These are phyloP conservation scores for Pseudocercospora pini-densiflorae DNA, from an alignment of 2,329 filamentous ascomycete genomes.

Conservation along the genomic window DNA sequence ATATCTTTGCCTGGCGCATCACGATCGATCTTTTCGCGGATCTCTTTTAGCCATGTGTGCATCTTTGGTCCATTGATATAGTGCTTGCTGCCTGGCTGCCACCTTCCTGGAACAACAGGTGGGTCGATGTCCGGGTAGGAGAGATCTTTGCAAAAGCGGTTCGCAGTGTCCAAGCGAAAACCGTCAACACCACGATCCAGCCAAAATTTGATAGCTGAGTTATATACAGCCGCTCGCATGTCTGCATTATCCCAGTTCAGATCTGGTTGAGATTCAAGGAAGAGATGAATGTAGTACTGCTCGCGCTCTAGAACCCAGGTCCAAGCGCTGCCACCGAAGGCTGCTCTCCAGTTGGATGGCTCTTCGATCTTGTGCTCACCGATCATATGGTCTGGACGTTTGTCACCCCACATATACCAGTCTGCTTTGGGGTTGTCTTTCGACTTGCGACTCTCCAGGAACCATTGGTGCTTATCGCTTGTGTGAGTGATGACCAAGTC, in stretches of 20 bases:
- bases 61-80: constrained; percentile 45
- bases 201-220: constrained; percentile 67
- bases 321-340: constrained; percentile 67
- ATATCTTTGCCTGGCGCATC: constrained; percentile 35
- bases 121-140: constrained; percentile 31
- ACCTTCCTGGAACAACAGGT: constrained; percentile 25
- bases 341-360: constrained; percentile 75
- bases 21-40: constrained; percentile 36
- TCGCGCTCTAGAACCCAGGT: constrained; percentile 72
- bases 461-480: constrained; percentile 65
- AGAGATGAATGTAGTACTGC: constrained; percentile 79
- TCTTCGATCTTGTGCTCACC: constrained; percentile 51
- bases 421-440: constrained; percentile 56
- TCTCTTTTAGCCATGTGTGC: constrained; percentile 54
- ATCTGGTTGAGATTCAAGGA: constrained; percentile 76
- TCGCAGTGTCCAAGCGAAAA: constrained; percentile 43
- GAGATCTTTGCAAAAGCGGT: constrained; percentile 33
- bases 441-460: constrained; percentile 58
- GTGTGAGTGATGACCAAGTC: constrained; percentile 82
- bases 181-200: constrained; percentile 68
- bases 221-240: constrained; percentile 71
- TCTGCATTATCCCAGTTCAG: constrained; percentile 81
- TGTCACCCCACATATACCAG: constrained; percentile 62
- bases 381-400: constrained; percentile 44
- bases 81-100: constrained; percentile 29